phyloP scores from a whole-genome alignment of 2,329 filamentous ascomycete genomes.

The Penicillium fuscoglaucum region DNA sequence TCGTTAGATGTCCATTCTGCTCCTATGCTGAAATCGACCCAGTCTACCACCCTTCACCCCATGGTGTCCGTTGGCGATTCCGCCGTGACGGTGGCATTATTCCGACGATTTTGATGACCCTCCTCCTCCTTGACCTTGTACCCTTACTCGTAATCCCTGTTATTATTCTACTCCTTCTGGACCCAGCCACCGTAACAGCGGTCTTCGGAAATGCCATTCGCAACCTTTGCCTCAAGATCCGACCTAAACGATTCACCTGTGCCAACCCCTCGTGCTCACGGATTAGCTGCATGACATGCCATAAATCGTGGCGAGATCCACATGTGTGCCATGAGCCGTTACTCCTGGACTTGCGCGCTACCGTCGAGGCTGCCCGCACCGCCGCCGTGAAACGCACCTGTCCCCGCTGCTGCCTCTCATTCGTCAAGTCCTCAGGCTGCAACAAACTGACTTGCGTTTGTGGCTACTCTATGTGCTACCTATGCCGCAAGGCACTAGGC shows the following conservation, averaged over 20 bases:
- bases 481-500: slow-evolving; percentile 72
- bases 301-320: slow-evolving; percentile 80
- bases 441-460: slow-evolving; percentile 96
- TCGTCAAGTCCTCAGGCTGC: slow-evolving; percentile 91
- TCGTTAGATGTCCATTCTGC: slow-evolving; percentile 88
- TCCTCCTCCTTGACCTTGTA: slow-evolving; percentile 47
- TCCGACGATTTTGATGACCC: slow-evolving; percentile 51
- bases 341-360: slow-evolving; percentile 76
- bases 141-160: slow-evolving; percentile 53
- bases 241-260: slow-evolving; percentile 76
- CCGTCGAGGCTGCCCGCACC: slow-evolving; percentile 90
- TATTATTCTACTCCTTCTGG: slow-evolving; percentile 58
- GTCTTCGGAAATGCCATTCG: slow-evolving; percentile 62
- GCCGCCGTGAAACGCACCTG: slow-evolving; percentile 94
- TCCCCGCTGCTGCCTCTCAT: slow-evolving; percentile 84
- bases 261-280: slow-evolving; percentile 66
- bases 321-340: slow-evolving; percentile 88
- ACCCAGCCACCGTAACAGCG: slow-evolving; percentile 49
- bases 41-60: slow-evolving; percentile 60
- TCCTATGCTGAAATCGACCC: slow-evolving; percentile 86
- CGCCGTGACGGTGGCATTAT: slow-evolving; percentile 55
- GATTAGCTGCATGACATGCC: slow-evolving; percentile 77
- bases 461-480: slow-evolving; percentile 97
- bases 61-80: slow-evolving; percentile 58
- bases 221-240: slow-evolving; percentile 68